These are phyloP conservation scores for Alliaria petiolata DNA, from an alignment of 345 rosid genomes.

Conservation along the genomic window DNA sequence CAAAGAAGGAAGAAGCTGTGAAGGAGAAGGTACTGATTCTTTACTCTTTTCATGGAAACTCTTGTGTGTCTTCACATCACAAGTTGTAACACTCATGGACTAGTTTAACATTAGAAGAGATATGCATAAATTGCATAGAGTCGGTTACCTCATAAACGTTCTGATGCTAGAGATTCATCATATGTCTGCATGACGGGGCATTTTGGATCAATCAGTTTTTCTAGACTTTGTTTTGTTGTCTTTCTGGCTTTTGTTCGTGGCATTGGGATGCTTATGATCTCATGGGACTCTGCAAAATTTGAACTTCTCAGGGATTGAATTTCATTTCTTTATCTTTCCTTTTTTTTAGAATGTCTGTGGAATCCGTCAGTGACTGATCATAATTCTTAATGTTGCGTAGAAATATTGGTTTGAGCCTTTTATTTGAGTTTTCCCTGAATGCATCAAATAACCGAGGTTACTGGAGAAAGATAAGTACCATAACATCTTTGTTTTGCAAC, in stretches of 20 bases:
- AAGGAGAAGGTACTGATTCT: slow-evolving; percentile 69
- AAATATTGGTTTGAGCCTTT: background rate
- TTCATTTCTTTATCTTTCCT: background rate
- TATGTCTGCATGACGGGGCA: background rate
- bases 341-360: background rate
- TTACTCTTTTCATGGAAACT: background rate
- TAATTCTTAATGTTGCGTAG: background rate
- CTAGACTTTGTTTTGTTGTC: background rate
- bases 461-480: background rate
- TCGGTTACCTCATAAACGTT: background rate
- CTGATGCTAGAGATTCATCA: background rate
- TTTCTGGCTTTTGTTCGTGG: background rate
- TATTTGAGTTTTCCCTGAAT: background rate
- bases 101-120: too few relatives aligned
- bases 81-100: too few relatives aligned
- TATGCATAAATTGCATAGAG: background rate
- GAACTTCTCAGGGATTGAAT: background rate
- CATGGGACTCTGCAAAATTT: background rate
- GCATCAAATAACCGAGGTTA: background rate
- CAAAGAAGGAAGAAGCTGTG: slow-evolving; percentile 63
- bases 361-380: background rate
- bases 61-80: background rate
- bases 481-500: background rate
- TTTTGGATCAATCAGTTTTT: background rate
- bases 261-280: background rate